Evolutionary conservation across 1,139 yeast species (phyloP).

Genomic region (Wickerhamomyces sp.): DNA sequence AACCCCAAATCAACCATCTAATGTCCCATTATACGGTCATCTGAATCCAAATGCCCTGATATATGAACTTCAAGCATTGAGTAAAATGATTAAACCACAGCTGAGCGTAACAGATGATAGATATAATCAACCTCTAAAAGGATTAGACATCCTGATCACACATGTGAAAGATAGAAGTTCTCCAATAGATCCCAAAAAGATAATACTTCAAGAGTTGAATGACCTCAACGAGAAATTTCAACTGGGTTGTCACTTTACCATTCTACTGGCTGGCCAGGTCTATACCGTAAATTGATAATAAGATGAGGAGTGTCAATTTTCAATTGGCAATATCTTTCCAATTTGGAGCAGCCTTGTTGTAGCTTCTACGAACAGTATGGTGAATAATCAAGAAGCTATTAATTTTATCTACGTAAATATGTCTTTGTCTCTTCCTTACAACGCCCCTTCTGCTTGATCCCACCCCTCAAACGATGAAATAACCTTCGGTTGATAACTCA

Average conservation of each 20-base stretch:
- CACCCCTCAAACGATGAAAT: constrained; percentile 46
- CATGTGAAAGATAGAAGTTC: constrained; percentile 62
- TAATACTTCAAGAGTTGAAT: constrained; percentile 44
- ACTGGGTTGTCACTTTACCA: constrained; percentile 41
- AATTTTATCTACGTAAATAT: background rate
- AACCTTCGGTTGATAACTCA: constrained; percentile 58
- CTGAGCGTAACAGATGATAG: constrained; percentile 4
- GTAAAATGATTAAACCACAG: constrained; percentile 15
- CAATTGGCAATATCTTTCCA: background rate
- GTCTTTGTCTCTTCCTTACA: background rate
- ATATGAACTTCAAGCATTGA: constrained; percentile 46
- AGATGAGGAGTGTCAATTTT: background rate
- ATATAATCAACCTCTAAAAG: constrained; percentile 32
- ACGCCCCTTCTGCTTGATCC: background rate
- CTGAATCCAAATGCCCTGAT: constrained; percentile 63
- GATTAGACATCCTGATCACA: constrained; percentile 54
- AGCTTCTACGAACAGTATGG: background rate
- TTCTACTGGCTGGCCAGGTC: constrained; percentile 51
- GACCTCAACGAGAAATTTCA: constrained; percentile 32
- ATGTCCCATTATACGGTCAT: constrained; percentile 65
- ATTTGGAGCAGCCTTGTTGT: background rate
- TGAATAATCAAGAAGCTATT: background rate
- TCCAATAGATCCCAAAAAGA: constrained; percentile 47
- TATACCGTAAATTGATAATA: constrained; percentile 16
- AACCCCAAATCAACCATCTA: constrained; percentile 42